Evolutionary conservation across 2,329 filamentous ascomycete genomes (phyloP).

Genomic region (Ciborinia camelliae): DNA sequence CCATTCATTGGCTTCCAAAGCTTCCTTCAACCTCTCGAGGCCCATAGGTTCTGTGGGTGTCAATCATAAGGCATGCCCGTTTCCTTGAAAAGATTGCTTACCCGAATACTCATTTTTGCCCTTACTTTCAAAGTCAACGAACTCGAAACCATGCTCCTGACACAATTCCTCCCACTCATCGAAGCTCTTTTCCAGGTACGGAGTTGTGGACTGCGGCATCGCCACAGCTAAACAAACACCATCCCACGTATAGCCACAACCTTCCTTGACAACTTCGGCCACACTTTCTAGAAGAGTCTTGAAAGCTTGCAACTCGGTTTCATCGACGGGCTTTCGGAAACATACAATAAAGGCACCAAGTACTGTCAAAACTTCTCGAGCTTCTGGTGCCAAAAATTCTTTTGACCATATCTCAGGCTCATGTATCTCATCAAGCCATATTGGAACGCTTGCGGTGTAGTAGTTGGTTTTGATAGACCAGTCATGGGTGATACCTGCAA

Average conservation of each 20-base stretch:
- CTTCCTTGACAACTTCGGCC: conserved; percentile 53
- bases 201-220: conserved; percentile 40
- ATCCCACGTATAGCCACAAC: conserved; percentile 61
- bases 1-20: conserved; percentile 66
- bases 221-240: conserved; percentile 60
- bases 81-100: conserved; percentile 36
- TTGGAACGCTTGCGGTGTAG: conserved; percentile 57
- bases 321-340: conserved; percentile 44
- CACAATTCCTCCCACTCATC: conserved; percentile 62
- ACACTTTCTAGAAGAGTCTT: conserved; percentile 50
- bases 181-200: conserved; percentile 39
- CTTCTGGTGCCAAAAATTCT: conserved; percentile 59
- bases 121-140: conserved; percentile 51
- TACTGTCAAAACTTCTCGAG: conserved; percentile 58
- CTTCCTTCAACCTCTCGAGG: conserved; percentile 56
- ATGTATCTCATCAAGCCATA: conserved; percentile 64
- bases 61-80: conserved; percentile 13
- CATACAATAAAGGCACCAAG: conserved; percentile 59
- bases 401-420: conserved; percentile 46
- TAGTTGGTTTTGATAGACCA: conserved; percentile 56
- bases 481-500: conserved; percentile 57
- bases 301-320: conserved; percentile 26
- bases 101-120: conserved; percentile 58
- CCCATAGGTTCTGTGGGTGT: conserved; percentile 52
- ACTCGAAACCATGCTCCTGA: conserved; percentile 57